A percentile compares a stretch with the other conserved stretches of the same genome.
phyloP scores from a whole-genome alignment of 768 basidiomycete genomes.

The Mycena amicta region DNA sequence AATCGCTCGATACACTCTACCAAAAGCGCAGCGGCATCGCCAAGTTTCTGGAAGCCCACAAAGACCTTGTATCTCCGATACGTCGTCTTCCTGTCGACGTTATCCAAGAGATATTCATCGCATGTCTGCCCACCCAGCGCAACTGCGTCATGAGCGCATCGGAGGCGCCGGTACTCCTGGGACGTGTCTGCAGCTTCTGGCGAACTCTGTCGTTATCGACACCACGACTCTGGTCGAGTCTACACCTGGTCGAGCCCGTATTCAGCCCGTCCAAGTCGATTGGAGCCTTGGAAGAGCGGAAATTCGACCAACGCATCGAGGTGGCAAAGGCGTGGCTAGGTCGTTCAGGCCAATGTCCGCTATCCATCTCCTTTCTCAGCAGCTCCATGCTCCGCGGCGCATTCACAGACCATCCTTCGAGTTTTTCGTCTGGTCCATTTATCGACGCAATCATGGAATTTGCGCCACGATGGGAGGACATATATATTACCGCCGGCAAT shows the following conservation, averaged over 20 bases:
- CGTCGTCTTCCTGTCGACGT: constrained; percentile 3
- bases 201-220: constrained; percentile 7
- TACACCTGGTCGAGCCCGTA: background rate
- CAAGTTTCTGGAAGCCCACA: background rate
- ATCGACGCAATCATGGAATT: background rate
- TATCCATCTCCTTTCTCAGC: constrained; percentile 1
- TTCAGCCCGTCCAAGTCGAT: background rate
- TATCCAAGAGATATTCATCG: constrained; percentile 11
- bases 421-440: background rate
- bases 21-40: background rate
- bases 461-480: background rate
- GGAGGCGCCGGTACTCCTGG: constrained; percentile 13
- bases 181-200: constrained; percentile 18
- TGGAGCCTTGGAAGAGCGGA: background rate
- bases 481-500: background rate
- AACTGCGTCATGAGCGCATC: constrained; percentile 11
- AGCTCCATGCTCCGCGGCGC: too few species aligned
- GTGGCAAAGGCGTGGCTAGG: background rate
- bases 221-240: constrained; percentile 10
- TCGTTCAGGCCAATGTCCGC: constrained; percentile 4
- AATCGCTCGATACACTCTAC: background rate
- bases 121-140: constrained; percentile 11
- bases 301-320: background rate
- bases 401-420: background rate
- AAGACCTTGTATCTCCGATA: background rate